Evolutionary conservation across 495 filamentous ascomycete species (phyloP).

Genomic region (Penicillium ucsense): DNA sequence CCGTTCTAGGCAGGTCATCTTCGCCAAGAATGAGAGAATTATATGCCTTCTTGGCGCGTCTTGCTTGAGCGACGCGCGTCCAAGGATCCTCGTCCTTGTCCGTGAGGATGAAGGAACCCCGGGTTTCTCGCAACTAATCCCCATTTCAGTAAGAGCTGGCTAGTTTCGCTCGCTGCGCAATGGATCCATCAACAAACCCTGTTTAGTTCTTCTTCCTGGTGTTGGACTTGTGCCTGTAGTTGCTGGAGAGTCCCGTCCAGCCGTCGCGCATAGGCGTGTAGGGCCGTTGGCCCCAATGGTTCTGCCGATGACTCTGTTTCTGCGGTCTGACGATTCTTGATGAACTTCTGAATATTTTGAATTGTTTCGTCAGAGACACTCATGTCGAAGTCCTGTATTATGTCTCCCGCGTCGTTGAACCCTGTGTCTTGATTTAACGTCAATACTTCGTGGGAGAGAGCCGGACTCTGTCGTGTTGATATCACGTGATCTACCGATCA

Average conservation of each 20-base stretch:
- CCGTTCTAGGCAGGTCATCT: constrained; percentile 52
- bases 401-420: background rate
- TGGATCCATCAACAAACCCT: constrained; percentile 26
- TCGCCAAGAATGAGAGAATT: constrained; percentile 47
- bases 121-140: constrained; percentile 34
- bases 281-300: constrained; percentile 20
- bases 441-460: background rate
- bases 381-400: constrained; percentile 14
- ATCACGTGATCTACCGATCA: constrained; percentile 6
- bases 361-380: constrained; percentile 23
- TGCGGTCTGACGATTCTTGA: constrained; percentile 25
- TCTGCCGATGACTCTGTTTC: constrained; percentile 26
- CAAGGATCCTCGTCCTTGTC: constrained; percentile 28
- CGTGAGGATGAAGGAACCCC: constrained; percentile 31
- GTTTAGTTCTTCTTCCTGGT: constrained; percentile 54
- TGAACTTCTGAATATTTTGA: constrained; percentile 30
- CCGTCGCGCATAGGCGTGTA: constrained; percentile 36
- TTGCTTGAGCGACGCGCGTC: constrained; percentile 42
- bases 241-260: constrained; percentile 56
- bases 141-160: constrained; percentile 2
- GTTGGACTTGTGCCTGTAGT: constrained; percentile 53
- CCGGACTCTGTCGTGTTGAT: constrained; percentile 2
- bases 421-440: background rate
- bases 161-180: background rate
- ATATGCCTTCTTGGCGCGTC: constrained; percentile 53